Evolutionary conservation across 441 rosid species (phyloP), one percentile per base, ranked within the genome.

Genomic region (Cnidoscolus chayamansa): DNA sequence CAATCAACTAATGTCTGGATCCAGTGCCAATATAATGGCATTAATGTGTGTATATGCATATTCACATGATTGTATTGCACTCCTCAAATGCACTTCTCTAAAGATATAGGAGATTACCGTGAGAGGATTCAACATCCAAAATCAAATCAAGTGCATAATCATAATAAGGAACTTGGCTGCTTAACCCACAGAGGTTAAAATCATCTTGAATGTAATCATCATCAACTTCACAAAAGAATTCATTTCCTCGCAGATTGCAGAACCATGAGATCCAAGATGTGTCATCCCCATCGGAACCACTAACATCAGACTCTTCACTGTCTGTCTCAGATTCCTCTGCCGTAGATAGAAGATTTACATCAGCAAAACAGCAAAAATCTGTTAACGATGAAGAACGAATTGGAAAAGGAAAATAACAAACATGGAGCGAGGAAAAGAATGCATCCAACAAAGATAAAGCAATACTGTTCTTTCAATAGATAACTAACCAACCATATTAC

Each of bases 261-360:
- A 94, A 94, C 98, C 98, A 94, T 45, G 98, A 89, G 81, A 94
- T 92, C 98, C 98, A 94, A 16, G 96, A 92, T 3, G 97, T 89
- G 70, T 88, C 90, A 68, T 90, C 98, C 67, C 89, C 98, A 9
- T 94, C 97, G 4, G 98, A 94, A 74, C 98, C 97, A 82, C 97
- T 92, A 57, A 87, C 89, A 77, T 83, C 91, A 0, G 93, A 91
- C 31, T 85, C 91, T 80, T 89, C 94, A 68, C 89, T 87, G 72
- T 89, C 97, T 8, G 89, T 85, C 58, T 91, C 89, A 32, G 90
- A 87, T 83, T 88, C 95, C 72, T 83, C 94, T 88, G 81, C 79
- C 71, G 59, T 61, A 58, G 3, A 75, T 13, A 50, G 16, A 69
- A 75, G 15, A 69, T 40, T 45, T 25, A 56, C 15, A 69, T 67